Evolutionary conservation across 352 stramenopile species (phyloP).

Genomic region (Thalassiosira mediterranea): DNA sequence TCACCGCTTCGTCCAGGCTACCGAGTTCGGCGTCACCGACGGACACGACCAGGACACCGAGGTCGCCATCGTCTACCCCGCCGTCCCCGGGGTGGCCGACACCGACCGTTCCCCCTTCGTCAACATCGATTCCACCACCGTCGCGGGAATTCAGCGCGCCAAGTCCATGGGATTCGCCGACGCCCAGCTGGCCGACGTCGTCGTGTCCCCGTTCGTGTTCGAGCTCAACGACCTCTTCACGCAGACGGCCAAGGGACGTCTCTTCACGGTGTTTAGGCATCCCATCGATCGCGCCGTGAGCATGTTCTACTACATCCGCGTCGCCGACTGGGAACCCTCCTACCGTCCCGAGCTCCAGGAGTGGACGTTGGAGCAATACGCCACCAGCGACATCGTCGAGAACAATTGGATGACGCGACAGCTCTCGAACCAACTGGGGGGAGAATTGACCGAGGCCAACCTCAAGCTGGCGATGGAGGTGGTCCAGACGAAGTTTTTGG

Average conservation of each 20-base stretch:
- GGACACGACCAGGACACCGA: constrained; percentile 61
- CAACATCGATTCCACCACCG: constrained; percentile 66
- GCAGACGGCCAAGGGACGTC: constrained; percentile 43
- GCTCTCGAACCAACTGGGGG: constrained; percentile 51
- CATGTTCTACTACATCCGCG: constrained; percentile 67
- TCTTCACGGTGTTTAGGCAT: constrained; percentile 63
- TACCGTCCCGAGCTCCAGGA: constrained; percentile 62
- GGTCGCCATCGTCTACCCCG: constrained; percentile 63
- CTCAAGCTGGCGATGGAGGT: constrained; percentile 56
- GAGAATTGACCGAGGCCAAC: constrained; percentile 51
- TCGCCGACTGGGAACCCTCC: constrained; percentile 60
- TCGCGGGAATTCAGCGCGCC: constrained; percentile 55
- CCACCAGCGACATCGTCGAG: constrained; percentile 49
- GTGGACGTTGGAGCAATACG: constrained; percentile 65
- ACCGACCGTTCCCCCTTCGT: constrained; percentile 59
- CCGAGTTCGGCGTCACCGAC: constrained; percentile 66
- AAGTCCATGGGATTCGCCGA: constrained; percentile 67
- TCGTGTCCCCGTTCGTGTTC: constrained; percentile 61
- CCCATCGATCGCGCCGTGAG: constrained; percentile 55
- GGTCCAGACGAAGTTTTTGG: constrained; percentile 51
- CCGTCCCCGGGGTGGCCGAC: constrained; percentile 42
- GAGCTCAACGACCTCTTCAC: constrained; percentile 67
- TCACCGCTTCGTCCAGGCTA: constrained; percentile 61
- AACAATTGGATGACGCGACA: constrained; percentile 67
- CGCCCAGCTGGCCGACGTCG: constrained; percentile 54